phyloP scores from a whole-genome alignment of 768 basidiomycete genomes.

The Pleurotus eryngii region DNA sequence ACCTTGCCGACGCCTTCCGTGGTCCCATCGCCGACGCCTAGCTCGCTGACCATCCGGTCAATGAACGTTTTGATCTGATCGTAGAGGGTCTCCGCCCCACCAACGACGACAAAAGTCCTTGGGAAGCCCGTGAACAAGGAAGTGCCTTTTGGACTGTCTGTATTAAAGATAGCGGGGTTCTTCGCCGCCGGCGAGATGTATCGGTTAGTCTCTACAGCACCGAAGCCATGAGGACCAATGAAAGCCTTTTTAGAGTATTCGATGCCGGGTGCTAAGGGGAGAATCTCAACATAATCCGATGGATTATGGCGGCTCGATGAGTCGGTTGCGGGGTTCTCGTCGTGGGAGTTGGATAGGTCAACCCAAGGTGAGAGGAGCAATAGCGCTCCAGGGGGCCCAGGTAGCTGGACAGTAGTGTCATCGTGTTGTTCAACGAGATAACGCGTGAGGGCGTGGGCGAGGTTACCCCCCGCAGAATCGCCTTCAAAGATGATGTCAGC shows the following conservation, averaged over 20 bases:
- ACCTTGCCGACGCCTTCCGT: conserved; percentile 39
- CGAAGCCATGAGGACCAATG: conserved; percentile 44
- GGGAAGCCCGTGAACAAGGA: conserved; percentile 58
- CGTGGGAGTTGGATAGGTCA: conserved; percentile 44
- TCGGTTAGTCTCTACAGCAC: conserved; percentile 40
- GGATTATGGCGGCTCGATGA: conserved; percentile 29
- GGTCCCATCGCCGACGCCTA: conserved; percentile 42
- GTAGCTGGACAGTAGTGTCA: conserved; percentile 20
- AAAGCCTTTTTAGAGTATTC: conserved; percentile 39
- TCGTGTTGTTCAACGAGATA: conserved; percentile 53
- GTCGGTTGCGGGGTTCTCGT: conserved; percentile 26
- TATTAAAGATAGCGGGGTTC: conserved; percentile 22
- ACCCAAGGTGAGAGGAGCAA: conserved; percentile 55
- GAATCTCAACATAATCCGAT: conserved; percentile 38
- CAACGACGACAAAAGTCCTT: conserved; percentile 54
- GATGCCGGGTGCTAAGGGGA: conserved; percentile 12
- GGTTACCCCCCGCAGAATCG: conserved; percentile 78
- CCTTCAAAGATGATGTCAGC: conserved; percentile 63
- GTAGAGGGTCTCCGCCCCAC: conserved; percentile 52
- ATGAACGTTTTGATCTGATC: conserved; percentile 47
- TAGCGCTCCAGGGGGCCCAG: conserved; percentile 43
- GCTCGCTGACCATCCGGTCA: conserved; percentile 46
- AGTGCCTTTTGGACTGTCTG: neutral
- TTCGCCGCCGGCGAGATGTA: conserved; percentile 61
- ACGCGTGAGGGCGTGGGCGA: conserved; percentile 59